phyloP scores from a whole-genome alignment of 2,329 filamentous ascomycete genomes.

The Penicillium paneum region DNA sequence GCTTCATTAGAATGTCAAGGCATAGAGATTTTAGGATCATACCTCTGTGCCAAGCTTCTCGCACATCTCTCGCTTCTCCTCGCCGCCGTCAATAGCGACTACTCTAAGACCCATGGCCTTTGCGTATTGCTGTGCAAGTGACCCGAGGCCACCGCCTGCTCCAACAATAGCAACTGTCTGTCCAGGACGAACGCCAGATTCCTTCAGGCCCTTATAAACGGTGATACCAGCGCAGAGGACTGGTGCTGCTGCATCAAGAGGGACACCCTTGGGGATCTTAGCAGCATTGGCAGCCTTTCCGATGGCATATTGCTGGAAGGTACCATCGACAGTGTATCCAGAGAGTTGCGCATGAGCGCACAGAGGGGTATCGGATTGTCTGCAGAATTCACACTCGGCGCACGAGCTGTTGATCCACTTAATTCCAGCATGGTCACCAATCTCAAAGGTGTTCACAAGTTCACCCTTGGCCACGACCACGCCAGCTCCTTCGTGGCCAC shows the following conservation, averaged over 20 bases:
- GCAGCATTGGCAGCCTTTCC: constrained; percentile 83
- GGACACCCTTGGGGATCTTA: constrained; percentile 71
- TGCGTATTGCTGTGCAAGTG: constrained; percentile 80
- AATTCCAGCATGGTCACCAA: constrained; percentile 79
- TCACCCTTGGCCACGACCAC: constrained; percentile 73
- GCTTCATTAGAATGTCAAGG: neutral
- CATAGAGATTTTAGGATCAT: constrained; percentile 2
- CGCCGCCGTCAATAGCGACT: constrained; percentile 78
- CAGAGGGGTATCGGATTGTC: constrained; percentile 72
- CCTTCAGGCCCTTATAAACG: constrained; percentile 85
- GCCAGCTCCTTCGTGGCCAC: constrained; percentile 73
- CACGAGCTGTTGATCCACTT: constrained; percentile 91
- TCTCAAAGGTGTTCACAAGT: constrained; percentile 68
- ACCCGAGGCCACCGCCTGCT: constrained; percentile 78
- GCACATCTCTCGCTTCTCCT: constrained; percentile 70
- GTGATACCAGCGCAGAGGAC: constrained; percentile 83
- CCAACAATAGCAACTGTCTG: constrained; percentile 81
- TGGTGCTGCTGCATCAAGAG: constrained; percentile 73
- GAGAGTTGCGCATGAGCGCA: constrained; percentile 72
- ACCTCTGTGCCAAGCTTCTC: constrained; percentile 64
- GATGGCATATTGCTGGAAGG: constrained; percentile 88
- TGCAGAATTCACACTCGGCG: constrained; percentile 76
- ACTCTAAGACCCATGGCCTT: constrained; percentile 81
- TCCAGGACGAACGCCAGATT: constrained; percentile 70
- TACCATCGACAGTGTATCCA: constrained; percentile 87